Conservation (phyloP, 495 filamentous ascomycete species). For the Staphylotrichum longicolle region DNA sequence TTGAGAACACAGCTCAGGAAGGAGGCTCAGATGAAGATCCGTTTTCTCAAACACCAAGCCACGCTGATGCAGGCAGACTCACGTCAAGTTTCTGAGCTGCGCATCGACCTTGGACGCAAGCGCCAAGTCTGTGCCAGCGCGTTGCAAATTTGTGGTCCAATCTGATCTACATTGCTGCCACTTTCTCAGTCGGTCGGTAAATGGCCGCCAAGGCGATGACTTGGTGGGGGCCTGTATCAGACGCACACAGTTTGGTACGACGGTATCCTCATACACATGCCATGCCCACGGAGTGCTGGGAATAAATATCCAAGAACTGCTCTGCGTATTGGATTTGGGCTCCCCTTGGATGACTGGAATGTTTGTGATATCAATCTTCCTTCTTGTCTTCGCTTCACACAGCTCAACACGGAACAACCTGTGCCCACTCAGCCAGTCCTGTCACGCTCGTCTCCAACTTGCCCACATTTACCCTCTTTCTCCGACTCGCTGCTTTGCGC, state of each 20-base stretch:
- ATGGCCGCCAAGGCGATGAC: constrained; percentile 25
- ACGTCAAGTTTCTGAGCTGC: too few relatives aligned
- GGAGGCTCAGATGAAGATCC: too few relatives aligned
- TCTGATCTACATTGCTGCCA: constrained; percentile 29
- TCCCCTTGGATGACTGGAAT: too few relatives aligned
- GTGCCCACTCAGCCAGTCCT: too few relatives aligned
- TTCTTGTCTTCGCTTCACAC: too few relatives aligned
- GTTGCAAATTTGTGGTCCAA: constrained; percentile 10
- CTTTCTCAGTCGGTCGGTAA: constrained; percentile 20
- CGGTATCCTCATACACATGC: constrained; percentile 3
- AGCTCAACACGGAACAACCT: too few relatives aligned
- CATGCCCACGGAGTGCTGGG: background rate
- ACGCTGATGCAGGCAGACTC: background rate
- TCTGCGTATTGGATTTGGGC: background rate
- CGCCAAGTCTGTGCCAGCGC: background rate
- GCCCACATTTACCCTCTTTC: background rate
- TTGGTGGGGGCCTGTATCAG: too few relatives aligned
- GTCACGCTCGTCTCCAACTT: constrained; percentile 3
- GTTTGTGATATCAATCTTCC: too few relatives aligned
- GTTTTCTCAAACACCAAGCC: background rate
- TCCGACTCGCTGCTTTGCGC: constrained; percentile 17
- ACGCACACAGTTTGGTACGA: background rate
- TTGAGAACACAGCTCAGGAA: too few relatives aligned
- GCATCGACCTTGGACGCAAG: too few relatives aligned
- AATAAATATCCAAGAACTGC: constrained; percentile 6